A percentile compares a stretch with the other conserved stretches of the same genome.
Conservation (phyloP, 257 asterid species). For the Thymus mandschuricus region DNA sequence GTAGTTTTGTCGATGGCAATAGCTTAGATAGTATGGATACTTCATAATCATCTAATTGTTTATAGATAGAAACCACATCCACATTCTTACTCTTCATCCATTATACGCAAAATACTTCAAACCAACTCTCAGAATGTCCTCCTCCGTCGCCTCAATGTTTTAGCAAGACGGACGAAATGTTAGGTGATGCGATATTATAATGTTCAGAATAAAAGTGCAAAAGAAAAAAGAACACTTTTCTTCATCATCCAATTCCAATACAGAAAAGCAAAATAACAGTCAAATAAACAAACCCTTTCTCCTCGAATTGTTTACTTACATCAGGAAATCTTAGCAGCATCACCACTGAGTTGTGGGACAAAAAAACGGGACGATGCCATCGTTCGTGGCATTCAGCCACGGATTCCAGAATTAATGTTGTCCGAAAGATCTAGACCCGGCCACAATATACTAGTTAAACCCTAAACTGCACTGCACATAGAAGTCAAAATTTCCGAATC, state of each 20-base stretch:
- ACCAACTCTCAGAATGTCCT: background rate
- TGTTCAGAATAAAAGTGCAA: no score
- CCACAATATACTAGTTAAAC: background rate
- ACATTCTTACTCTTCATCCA: constrained; percentile 16
- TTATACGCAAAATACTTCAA: constrained; percentile 13
- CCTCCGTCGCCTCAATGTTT: background rate
- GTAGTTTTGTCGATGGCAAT: constrained; percentile 11
- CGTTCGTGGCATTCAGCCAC: background rate
- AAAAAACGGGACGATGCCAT: background rate
- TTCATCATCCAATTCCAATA: no score
- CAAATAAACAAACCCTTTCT: no score
- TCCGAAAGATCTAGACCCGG: background rate
- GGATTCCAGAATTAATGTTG: background rate
- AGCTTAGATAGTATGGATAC: constrained; percentile 24
- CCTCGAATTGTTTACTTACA: no score
- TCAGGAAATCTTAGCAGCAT: background rate
- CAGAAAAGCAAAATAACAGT: no score
- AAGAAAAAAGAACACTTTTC: no score
- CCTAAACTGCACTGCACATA: background rate
- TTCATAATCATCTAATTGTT: constrained; percentile 27
- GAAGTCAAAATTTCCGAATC: background rate
- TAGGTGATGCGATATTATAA: no score
- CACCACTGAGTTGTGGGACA: background rate
- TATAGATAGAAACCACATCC: constrained; percentile 29
- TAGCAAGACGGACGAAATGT: no score